Percentiles rank a stretch among this genome's conserved stretches.
Evolutionary conservation across 2,329 filamentous ascomycete genomes (phyloP).

Genomic region (Fusarium agapanthi): DNA sequence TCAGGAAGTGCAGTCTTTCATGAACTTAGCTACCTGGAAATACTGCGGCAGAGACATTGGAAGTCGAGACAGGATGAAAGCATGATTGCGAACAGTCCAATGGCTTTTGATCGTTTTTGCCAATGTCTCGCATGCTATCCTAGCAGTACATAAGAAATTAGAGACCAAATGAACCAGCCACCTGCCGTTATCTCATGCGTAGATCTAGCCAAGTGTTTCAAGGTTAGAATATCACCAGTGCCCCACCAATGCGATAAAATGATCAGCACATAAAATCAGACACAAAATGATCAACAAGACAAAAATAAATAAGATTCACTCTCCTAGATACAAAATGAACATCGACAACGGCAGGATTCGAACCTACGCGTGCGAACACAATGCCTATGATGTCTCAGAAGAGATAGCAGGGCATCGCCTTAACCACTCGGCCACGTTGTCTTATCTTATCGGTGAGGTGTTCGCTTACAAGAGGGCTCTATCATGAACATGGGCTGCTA

Average conservation of each 20-base stretch:
- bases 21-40: neutral
- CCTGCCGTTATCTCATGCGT: neutral
- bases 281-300: neutral
- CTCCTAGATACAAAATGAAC: neutral
- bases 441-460: neutral
- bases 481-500: neutral
- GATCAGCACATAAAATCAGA: neutral
- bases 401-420: constrained; percentile 27
- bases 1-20: neutral
- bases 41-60: rapidly evolving
- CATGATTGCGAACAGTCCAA: neutral
- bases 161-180: neutral
- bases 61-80: neutral
- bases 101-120: rapidly evolving
- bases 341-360: constrained; percentile 27
- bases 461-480: rapidly evolving
- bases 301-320: neutral
- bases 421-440: constrained; percentile 29
- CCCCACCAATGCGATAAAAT: neutral
- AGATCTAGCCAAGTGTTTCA: neutral
- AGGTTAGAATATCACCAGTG: neutral
- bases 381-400: constrained; percentile 20
- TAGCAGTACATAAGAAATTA: neutral
- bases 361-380: constrained; percentile 29
- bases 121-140: neutral